Conservation (phyloP, 1,284 basidiomycete species). For the Apiotrichum gracile region DNA sequence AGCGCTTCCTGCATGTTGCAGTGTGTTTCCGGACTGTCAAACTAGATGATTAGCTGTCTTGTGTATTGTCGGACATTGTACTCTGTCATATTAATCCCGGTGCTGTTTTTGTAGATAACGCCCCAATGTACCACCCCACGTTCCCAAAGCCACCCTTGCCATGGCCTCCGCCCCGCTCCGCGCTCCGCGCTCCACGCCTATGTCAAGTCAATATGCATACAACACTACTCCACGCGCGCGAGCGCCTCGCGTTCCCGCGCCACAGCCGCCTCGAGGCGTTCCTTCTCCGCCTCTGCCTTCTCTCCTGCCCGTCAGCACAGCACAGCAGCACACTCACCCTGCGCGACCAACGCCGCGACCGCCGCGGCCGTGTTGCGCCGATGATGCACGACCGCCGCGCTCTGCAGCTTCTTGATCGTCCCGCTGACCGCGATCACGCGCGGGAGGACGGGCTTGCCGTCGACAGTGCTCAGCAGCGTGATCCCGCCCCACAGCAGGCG, state of each 20-base stretch:
- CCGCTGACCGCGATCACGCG: conserved; percentile 41
- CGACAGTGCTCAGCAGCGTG: conserved; percentile 24
- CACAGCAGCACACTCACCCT: conserved; percentile 14
- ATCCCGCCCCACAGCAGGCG: conserved; percentile 30
- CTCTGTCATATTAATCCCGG: too few relatives aligned
- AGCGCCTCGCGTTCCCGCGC: conserved; percentile 11
- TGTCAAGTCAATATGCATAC: too few relatives aligned
- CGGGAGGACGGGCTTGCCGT: conserved; percentile 24
- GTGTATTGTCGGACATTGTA: too few relatives aligned
- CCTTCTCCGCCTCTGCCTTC: conserved; percentile 12
- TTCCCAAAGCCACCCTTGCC: too few relatives aligned
- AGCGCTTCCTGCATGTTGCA: conserved; percentile 6
- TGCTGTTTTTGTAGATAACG: not conserved
- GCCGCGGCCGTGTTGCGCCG: conserved; percentile 24
- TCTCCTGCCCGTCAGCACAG: too few relatives aligned
- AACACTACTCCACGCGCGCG: conserved; percentile 8
- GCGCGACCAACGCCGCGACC: conserved; percentile 16
- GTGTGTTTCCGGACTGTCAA: conserved; percentile 8
- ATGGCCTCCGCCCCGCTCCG: too few relatives aligned
- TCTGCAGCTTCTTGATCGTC: conserved; percentile 43
- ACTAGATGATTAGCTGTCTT: not conserved
- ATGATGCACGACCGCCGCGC: conserved; percentile 37
- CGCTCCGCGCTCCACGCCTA: too few relatives aligned
- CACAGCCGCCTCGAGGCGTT: conserved; percentile 5
- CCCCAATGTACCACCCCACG: too few relatives aligned